Evolutionary conservation across 2,329 filamentous ascomycete species (phyloP), one percentile per base, ranked within the genome.

Genomic region (Colletotrichum eleusines): DNA sequence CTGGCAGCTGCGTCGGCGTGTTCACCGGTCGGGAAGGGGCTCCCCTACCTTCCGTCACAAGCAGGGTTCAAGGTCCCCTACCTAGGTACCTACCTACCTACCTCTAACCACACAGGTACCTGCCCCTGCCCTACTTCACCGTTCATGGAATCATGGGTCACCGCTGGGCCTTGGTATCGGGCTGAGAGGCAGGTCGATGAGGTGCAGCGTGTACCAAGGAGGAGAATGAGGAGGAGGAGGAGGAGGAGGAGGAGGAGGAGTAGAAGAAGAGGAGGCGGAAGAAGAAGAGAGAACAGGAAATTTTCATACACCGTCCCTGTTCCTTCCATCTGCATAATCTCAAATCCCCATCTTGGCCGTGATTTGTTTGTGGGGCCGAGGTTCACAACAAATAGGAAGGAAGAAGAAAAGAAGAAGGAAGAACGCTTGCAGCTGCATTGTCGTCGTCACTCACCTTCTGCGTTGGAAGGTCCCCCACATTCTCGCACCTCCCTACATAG

Each of bases 1-100:
- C 26, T 63, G 40, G 28, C n/a, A 51, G 48, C 42, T 46, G 68
- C 57, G 57, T 61, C 63, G 62, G 50, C 23, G 48, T 38, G 42
- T 55, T n/a, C 50, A 70, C 44, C 11, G n/a, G 44, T 23, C 44
- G 16, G 4, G 67, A 55, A 63, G 38, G 48, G 26, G 18, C 40
- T 14, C 9, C 23, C 14, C n/a, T 48, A 33, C 66, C 54, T 51
- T 62, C 67, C 50, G 33, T 48, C 50, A 48, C 44, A 12, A 9
- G 57, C 68, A 63, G 68, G 68, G 58, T 63, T 68, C 54, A 63
- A 26, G 64, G 44, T 38, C 63, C 63, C 63, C 63, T n/a, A n/a
- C n/a, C n/a, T n/a, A n/a, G n/a, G n/a, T n/a, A n/a, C n/a, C n/a
- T n/a, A n/a, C n/a, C n/a, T n/a, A n/a, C n/a, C n/a, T n/a, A n/a